Evolutionary conservation across 352 stramenopile species (phyloP), one percentile per base, ranked within the genome.

Genomic region (Phytopythium oedochilum): DNA sequence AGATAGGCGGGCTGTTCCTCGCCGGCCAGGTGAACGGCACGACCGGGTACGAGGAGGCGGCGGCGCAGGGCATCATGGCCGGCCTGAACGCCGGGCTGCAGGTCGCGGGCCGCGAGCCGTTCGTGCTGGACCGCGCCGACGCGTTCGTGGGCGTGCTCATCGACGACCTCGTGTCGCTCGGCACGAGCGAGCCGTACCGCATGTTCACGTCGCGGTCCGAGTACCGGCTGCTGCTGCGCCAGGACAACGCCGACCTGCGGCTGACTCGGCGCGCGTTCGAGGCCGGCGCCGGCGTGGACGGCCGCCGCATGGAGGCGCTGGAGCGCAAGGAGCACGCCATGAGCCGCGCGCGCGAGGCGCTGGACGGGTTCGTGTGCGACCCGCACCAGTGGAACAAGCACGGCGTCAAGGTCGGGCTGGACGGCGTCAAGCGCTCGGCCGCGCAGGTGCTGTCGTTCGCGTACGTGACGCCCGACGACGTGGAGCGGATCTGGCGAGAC

Each of bases 11-110:
- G 9, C 68, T 99, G 35, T 99, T 96, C 68, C 76, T 99, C 17
- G 97, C 97, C 0, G 97, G 97, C 10, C 96, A 99, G 78, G 99
- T 99, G 70, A 99, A 98, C 68, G 97, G 97, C 35, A 99, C 97
- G 12, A 99, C 97, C 0, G 97, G 97, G 12, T 99, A 99, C 75
- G 97, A 99, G 86, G 97, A 99, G 75, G 97, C 97, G 6, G 97
- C 88, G 3, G 97, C 96, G 0, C 97, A 99, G 64, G 97, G 97
- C 26, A 89, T 99, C 38, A 72, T 99, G 25, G 97, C 97, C 6
- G 97, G 97, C 25, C 88, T 96, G 35, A 99, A 99, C 70, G 97
- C 97, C 28, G 96, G 89, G 5, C 67, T 97, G 32, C 66, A 67
- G 18, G 88, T 83, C 5, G 70, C 78, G 34, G 71, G 71, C 22